Evolutionary conservation across 2,329 filamentous ascomycete genomes (phyloP), one percentile per base, ranked within the genome.

Genomic region (Neonectria coccinea): DNA sequence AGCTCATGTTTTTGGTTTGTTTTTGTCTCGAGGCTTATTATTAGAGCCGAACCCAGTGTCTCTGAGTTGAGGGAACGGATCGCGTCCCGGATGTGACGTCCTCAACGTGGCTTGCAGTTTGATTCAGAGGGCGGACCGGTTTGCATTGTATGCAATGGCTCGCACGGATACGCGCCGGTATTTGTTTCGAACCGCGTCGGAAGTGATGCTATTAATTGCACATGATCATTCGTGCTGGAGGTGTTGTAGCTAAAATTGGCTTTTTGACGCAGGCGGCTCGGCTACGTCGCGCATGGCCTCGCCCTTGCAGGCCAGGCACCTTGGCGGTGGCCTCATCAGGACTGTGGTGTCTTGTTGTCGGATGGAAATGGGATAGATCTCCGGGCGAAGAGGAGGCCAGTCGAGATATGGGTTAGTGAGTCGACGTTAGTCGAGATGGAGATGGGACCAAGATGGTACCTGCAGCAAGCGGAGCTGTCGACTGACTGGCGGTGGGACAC

Each of bases 361-460:
- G 59, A 53, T 57, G 53, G 14, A 64, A 62, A 64, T 47, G 44
- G 57, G 36, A 64, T 69, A 66, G 67, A 72, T 72, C 70, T 67
- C 67, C 69, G 70, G 68, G 64, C 61, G 22, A 4, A 3, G 22
- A 22, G 22, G 63, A 18, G n/a, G 16, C 39, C n/a, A 42, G 39
- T 42, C n/a, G 56, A 68, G 60, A 72, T 67, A 16, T 36, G 33
- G 36, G 36, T 5, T 39, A 25, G 22, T 25, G 22, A 25, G 22
- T 25, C 5, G 22, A 25, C 22, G 22, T 25, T 25, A 71, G 59
- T 68, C 42, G 56, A 68, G 60, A 72, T 67, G 67, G 56, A 68
- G 60, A 72, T 67, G 67, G 68, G 56, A 62, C 54, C 11, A 39
- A 73, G 70, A 73, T 73, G 65, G 70, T 73, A 73, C 70, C 70